Conservation (phyloP, 1,284 basidiomycete genomes). For the Sporisorium exsertum region DNA sequence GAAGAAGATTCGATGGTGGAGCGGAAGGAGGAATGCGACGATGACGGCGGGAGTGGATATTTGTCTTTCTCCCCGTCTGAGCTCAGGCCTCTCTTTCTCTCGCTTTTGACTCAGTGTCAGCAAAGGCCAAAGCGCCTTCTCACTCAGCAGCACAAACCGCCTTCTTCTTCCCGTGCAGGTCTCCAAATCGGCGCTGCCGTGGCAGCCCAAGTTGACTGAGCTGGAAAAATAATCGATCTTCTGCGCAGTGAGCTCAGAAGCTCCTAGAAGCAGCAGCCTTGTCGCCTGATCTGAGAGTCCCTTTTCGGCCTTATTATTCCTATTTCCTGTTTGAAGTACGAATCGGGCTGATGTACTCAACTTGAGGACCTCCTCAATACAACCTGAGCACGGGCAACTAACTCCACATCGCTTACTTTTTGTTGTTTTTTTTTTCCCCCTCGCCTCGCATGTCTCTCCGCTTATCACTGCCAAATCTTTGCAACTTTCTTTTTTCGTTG, state of each 20-base stretch:
- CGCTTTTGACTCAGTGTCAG: background rate
- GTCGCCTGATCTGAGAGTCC: conserved; percentile 21
- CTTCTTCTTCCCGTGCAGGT: background rate
- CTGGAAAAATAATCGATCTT: conserved; percentile 17
- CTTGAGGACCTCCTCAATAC: background rate
- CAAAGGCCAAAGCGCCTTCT: background rate
- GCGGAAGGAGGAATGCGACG: conserved; percentile 17
- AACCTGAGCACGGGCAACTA: background rate
- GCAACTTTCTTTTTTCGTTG: conserved; percentile 11
- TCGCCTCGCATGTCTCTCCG: background rate
- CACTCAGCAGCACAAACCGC: too few species aligned
- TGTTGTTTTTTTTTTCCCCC: too few species aligned
- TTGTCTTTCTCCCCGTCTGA: background rate
- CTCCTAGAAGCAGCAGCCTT: conserved; percentile 20
- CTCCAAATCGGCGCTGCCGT: too few species aligned
- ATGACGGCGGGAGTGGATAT: conserved; percentile 1
- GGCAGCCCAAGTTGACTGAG: background rate
- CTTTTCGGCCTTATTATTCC: background rate
- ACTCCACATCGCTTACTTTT: conserved; percentile 2
- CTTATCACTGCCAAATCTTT: conserved; percentile 33
- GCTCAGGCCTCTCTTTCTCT: background rate
- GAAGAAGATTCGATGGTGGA: conserved; percentile 34
- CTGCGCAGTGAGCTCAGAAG: conserved; percentile 15
- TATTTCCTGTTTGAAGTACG: background rate
- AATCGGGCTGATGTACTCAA: conserved; percentile 20